Evolutionary conservation across 441 rosid genomes (phyloP).

Genomic region (Kokia cookei): DNA sequence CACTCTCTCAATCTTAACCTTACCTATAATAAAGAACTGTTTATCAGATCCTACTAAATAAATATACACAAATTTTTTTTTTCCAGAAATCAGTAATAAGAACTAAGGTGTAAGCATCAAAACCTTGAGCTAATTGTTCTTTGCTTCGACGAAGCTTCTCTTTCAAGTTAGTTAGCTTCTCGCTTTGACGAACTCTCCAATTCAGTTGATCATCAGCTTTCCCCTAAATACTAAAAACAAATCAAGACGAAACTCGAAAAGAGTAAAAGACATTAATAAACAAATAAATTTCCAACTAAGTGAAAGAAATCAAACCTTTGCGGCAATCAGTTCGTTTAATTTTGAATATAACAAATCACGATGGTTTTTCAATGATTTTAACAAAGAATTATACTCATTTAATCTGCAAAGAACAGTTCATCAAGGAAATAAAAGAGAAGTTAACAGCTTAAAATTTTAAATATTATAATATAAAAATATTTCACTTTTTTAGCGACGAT

Average conservation of each 20-base stretch:
- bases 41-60: not conserved
- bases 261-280: not conserved
- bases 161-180: conserved; percentile 60
- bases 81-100: not conserved
- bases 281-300: not conserved
- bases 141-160: conserved; percentile 51
- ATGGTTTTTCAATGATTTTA: conserved; percentile 59
- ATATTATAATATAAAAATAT: not conserved
- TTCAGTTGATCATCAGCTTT: conserved; percentile 72
- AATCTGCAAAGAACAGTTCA: conserved; percentile 35
- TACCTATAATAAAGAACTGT: conserved; percentile 37
- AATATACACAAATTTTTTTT: not conserved
- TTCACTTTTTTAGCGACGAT: not conserved
- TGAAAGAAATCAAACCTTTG: conserved; percentile 50
- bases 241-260: not conserved
- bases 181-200: conserved; percentile 65
- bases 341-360: conserved; percentile 51
- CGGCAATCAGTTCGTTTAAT: conserved; percentile 57
- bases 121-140: conserved; percentile 62
- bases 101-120: conserved; percentile 3
- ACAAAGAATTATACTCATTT: conserved; percentile 44
- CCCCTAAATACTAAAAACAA: conserved; percentile 35
- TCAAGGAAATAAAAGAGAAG: not conserved
- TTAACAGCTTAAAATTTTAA: not conserved
- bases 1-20: conserved; percentile 51